Base-by-base conservation (phyloP, 352 stramenopile species). In the Globisporangium middletonii region DNA sequence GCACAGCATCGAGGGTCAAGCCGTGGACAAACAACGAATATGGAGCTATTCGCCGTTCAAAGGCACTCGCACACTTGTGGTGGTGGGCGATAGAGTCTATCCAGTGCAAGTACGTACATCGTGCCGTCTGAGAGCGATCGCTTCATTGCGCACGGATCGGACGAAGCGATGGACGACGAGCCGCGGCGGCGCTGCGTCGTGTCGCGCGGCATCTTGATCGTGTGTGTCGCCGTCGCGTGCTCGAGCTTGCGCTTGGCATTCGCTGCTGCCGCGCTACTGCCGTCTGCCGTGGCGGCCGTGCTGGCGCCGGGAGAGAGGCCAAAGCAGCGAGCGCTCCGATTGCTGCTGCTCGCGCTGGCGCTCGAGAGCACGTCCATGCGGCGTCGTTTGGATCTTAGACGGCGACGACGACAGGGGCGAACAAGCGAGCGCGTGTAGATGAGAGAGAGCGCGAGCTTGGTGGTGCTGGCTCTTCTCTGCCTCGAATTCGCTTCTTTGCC, bases 181-280 rank as follows among this genome's bases (percentile, higher is more conserved):
- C 69, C 73, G 26, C 77, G 71, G 52, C 78, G 71, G 42, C 71
- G 78, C 50, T 66, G 60, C 19, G 47, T 48, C 26, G 58, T 53
- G 37, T 64, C 50, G 44, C 43, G 57, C 42, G 55, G 48, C 53
- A 66, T 66, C 26, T 54, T 66, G 30, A 62, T 62, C 16, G 56
- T 57, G 48, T 62, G 50, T 30, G 46, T 12, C 4, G 48, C 48
- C 12, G 26, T 37, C 27, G 54, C 47, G 44, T 66, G 55, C 42
- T 88, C 77, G 12, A 89, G 71, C 64, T 89, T 91, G 55, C 78
- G 66, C 59, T 91, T 89, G 44, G 80, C 70, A 60, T 83, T 82
- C 41, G 69, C 71, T 33, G 67, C 60, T 19, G 42, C 43, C 8
- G 16, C 43, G 2, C 43, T 48, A 41, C 66, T 53, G 28, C 83